Conservation (phyloP, 192 early-diverging fungal species). For the Geranomyces variabilis region DNA sequence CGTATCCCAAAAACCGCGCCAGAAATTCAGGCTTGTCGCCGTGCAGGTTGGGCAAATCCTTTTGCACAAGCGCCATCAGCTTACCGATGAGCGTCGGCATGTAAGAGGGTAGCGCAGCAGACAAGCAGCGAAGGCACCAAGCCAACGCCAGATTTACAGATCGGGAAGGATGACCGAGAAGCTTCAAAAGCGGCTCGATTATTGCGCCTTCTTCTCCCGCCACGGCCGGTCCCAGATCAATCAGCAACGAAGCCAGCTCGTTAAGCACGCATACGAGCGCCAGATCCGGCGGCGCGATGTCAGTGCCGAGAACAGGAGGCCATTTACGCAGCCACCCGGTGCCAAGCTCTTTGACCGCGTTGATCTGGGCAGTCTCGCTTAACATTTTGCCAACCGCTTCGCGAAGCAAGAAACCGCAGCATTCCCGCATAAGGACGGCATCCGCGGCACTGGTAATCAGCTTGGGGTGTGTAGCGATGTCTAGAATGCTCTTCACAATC, state of each 20-base stretch:
- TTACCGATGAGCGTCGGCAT: conserved; percentile 66
- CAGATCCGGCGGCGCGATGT: conserved; percentile 50
- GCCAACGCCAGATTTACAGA: conserved; percentile 74
- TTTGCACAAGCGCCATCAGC: conserved; percentile 72
- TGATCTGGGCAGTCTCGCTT: conserved; percentile 76
- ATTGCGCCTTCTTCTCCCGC: conserved; percentile 65
- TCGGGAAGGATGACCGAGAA: conserved; percentile 70
- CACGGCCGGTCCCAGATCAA: conserved; percentile 77
- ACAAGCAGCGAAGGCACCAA: conserved; percentile 72
- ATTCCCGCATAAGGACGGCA: conserved; percentile 59
- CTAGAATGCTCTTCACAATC: conserved; percentile 70
- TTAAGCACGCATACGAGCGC: conserved; percentile 72
- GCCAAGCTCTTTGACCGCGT: conserved; percentile 65
- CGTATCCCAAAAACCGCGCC: conserved; percentile 63
- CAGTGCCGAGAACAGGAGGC: conserved; percentile 41
- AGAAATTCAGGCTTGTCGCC: conserved; percentile 55
- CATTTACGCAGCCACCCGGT: conserved; percentile 56
- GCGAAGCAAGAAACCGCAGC: conserved; percentile 67
- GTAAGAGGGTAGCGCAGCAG: conserved; percentile 64
- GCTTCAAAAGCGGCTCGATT: conserved; percentile 67
- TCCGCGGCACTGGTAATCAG: conserved; percentile 57
- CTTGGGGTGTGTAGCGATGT: conserved; percentile 59
- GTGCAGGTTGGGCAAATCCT: conserved; percentile 62
- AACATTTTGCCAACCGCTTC: conserved; percentile 78
- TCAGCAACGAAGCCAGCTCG: conserved; percentile 71